phyloP scores from a whole-genome alignment of 306 rosid genomes.

The Begonia loranthoides region DNA sequence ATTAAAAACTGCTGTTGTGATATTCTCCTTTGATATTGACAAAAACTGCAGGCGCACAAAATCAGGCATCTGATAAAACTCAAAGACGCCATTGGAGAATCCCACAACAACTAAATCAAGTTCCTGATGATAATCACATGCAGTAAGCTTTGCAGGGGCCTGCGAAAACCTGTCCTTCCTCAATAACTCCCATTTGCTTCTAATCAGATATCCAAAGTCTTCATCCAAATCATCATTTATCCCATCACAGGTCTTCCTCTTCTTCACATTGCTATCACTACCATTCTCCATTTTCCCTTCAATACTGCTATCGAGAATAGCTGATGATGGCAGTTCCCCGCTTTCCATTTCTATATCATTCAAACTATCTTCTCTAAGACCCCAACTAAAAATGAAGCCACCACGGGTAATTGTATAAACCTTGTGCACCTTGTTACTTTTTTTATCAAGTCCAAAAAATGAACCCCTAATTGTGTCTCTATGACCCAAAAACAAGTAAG shows the following conservation, averaged over 20 bases:
- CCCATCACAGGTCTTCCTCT: conserved; percentile 32
- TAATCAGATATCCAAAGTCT: conserved; percentile 37
- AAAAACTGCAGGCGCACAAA: conserved; percentile 72
- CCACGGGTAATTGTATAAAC: conserved; percentile 67
- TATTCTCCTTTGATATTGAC: conserved; percentile 77
- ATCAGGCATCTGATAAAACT: conserved; percentile 87
- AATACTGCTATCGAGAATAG: conserved; percentile 48
- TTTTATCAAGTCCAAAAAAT: conserved; percentile 59
- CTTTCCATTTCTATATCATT: conserved; percentile 26
- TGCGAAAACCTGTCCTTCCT: conserved; percentile 66
- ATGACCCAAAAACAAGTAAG: conserved; percentile 65
- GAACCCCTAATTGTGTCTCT: conserved; percentile 71
- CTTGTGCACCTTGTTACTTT: conserved; percentile 31
- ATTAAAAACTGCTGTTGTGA: conserved; percentile 65
- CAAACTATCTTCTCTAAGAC: conserved; percentile 14
- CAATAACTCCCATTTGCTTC: conserved; percentile 63
- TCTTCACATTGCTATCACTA: conserved; percentile 26
- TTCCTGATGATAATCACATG: conserved; percentile 74
- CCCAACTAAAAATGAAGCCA: conserved; percentile 62
- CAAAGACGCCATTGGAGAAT: conserved; percentile 77
- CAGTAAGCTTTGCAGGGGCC: conserved; percentile 41
- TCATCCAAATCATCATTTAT: conserved; percentile 20
- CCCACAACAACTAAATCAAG: conserved; percentile 77
- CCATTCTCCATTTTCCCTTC: conserved; percentile 32
- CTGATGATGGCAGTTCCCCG: conserved; percentile 38